These are phyloP conservation scores for Boletus holoroseus DNA, from an alignment of 1,284 basidiomycete genomes.

Conservation along the genomic window DNA sequence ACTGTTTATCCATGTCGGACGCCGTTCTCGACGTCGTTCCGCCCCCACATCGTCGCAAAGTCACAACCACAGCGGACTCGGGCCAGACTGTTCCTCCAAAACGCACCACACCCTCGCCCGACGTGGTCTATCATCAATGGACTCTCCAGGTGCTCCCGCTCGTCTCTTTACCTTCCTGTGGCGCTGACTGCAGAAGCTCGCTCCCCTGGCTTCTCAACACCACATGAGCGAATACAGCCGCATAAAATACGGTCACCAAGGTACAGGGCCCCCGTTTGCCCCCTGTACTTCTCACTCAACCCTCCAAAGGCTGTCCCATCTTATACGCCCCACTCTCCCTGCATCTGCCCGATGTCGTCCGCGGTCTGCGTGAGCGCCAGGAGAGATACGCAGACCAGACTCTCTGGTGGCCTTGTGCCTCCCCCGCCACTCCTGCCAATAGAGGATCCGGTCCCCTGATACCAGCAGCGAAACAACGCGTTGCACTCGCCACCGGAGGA, in stretches of 20 bases:
- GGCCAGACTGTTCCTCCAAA: not conserved
- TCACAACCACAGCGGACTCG: not conserved
- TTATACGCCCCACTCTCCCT: slow-evolving; percentile 69
- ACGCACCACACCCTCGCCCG: not conserved
- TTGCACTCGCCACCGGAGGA: slow-evolving; percentile 22
- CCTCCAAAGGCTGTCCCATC: slow-evolving; percentile 46
- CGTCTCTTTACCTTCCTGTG: not conserved
- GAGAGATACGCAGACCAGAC: slow-evolving; percentile 38
- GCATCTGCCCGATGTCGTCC: slow-evolving; percentile 60
- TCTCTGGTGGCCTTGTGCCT: slow-evolving; percentile 52
- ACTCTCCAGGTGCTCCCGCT: slow-evolving; percentile 14
- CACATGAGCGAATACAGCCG: slow-evolving; percentile 74
- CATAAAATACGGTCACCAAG: slow-evolving; percentile 67
- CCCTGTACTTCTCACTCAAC: not conserved
- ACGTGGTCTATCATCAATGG: slow-evolving; percentile 15
- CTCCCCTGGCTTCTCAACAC: slow-evolving; percentile 69
- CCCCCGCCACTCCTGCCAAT: not conserved
- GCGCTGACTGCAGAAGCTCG: slow-evolving; percentile 39
- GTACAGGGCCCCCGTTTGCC: slow-evolving; percentile 31
- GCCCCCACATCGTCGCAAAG: not conserved
- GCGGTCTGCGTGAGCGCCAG: slow-evolving; percentile 58
- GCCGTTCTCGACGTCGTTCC: slow-evolving; percentile 7
- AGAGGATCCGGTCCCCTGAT: slow-evolving; percentile 14
- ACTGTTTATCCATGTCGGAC: slow-evolving; percentile 13
- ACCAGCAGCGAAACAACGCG: slow-evolving; percentile 25